Conservation (phyloP, 176 grass and related monocot genomes). For the Aegilops umbellulata region DNA sequence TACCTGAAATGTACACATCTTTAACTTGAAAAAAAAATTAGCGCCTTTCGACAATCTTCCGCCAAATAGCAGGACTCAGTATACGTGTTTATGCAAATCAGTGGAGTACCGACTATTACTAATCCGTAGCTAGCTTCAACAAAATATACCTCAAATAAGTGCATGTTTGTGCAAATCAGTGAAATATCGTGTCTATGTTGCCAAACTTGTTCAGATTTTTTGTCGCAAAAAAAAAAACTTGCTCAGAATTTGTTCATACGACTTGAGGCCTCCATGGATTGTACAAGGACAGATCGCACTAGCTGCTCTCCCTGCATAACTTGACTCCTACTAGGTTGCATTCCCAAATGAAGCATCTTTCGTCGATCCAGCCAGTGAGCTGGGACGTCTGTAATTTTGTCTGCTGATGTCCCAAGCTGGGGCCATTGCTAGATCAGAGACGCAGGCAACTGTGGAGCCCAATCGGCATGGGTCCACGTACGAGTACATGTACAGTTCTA, state of each 20-base stretch:
- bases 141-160: too few relatives aligned
- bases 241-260: not conserved
- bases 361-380: not conserved
- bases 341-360: not conserved
- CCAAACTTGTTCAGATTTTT: not conserved
- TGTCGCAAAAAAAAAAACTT: too few relatives aligned
- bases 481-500: not conserved
- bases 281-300: not conserved
- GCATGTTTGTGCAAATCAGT: too few relatives aligned
- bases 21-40: too few relatives aligned
- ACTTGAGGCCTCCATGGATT: not conserved
- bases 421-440: slow-evolving; percentile 11
- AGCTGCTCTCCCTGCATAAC: not conserved
- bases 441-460: not conserved
- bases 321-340: not conserved
- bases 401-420: not conserved
- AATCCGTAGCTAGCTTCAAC: too few relatives aligned
- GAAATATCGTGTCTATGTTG: too few relatives aligned
- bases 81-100: too few relatives aligned
- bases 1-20: too few relatives aligned
- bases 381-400: slow-evolving; percentile 4
- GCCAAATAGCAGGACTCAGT: too few relatives aligned
- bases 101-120: too few relatives aligned
- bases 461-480: not conserved
- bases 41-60: too few relatives aligned